These are phyloP conservation scores for Fusarium dimerum DNA, from an alignment of 2,329 filamentous ascomycete species.

Conservation along the genomic window DNA sequence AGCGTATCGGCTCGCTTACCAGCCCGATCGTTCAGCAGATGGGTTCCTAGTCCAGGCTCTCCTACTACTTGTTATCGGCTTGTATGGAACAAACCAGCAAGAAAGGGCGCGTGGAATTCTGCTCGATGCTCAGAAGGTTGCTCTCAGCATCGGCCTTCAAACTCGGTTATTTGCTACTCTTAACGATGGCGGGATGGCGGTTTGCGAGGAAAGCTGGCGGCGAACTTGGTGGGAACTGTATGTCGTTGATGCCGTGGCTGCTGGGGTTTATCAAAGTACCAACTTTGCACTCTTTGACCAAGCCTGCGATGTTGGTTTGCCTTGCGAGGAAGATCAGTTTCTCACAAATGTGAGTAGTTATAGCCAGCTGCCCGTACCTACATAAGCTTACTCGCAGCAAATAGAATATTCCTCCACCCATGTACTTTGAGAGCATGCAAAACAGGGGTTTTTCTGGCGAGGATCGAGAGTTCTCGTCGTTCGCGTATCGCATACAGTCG, in stretches of 20 bases:
- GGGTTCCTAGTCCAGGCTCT: conserved; percentile 75
- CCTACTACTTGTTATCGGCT: conserved; percentile 72
- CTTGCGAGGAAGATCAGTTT: conserved; percentile 81
- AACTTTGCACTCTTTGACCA: conserved; percentile 71
- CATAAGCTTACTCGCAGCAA: conserved; percentile 11
- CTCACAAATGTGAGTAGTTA: conserved; percentile 49
- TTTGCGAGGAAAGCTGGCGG: conserved; percentile 80
- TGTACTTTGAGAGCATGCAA: conserved; percentile 74
- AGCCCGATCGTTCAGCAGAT: conserved; percentile 48
- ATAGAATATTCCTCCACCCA: conserved; percentile 58
- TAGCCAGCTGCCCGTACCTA: background rate
- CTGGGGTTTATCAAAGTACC: conserved; percentile 73
- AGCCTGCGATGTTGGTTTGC: conserved; percentile 68
- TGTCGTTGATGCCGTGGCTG: conserved; percentile 81
- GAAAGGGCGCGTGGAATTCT: conserved; percentile 69
- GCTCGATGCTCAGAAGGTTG: conserved; percentile 66
- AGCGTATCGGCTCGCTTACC: conserved; percentile 52
- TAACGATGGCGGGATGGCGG: conserved; percentile 63
- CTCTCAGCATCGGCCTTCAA: conserved; percentile 77
- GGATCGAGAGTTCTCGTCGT: conserved; percentile 75
- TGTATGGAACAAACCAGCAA: conserved; percentile 76
- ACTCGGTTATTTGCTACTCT: conserved; percentile 64
- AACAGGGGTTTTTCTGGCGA: conserved; percentile 72
- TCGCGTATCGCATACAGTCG: conserved; percentile 80
- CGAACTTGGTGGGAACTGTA: conserved; percentile 90